phyloP scores from a whole-genome alignment of 495 filamentous ascomycete genomes.

The Staphylotrichum tortipilum region DNA sequence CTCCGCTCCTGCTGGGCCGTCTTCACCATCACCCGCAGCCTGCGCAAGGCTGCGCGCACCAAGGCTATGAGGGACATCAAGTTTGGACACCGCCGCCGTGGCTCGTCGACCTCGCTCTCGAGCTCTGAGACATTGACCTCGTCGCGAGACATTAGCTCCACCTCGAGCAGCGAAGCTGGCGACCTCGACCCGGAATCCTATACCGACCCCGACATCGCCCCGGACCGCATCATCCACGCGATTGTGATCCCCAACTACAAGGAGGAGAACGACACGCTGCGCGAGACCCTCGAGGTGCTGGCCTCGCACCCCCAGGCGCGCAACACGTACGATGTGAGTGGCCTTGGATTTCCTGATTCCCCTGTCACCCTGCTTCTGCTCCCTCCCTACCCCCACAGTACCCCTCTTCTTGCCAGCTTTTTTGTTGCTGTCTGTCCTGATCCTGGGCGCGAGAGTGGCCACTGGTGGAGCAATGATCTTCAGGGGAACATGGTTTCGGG shows the following conservation, averaged over 20 bases:
- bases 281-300: constrained; percentile 56
- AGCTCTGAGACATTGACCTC: constrained; percentile 44
- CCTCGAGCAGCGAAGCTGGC: constrained; percentile 40
- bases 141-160: constrained; percentile 36
- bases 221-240: constrained; percentile 46
- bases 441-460: too few species aligned
- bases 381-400: too few species aligned
- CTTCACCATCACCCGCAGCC: constrained; percentile 36
- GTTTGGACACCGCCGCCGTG: constrained; percentile 37
- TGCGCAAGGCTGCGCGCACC: constrained; percentile 32
- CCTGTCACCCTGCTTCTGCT: background rate
- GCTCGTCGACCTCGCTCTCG: constrained; percentile 42
- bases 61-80: constrained; percentile 35
- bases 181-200: constrained; percentile 35
- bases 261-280: constrained; percentile 55
- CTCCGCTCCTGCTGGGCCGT: constrained; percentile 46
- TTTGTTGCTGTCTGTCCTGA: too few species aligned
- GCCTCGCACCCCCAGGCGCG: constrained; percentile 55
- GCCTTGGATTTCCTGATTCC: background rate
- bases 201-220: constrained; percentile 28
- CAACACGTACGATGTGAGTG: constrained; percentile 56
- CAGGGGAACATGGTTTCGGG: constrained; percentile 4
- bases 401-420: too few species aligned
- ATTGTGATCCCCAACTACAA: constrained; percentile 65
- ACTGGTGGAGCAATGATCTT: constrained; percentile 6